Conservation (phyloP, 106 monocot species). For the Allium fistulosum region DNA sequence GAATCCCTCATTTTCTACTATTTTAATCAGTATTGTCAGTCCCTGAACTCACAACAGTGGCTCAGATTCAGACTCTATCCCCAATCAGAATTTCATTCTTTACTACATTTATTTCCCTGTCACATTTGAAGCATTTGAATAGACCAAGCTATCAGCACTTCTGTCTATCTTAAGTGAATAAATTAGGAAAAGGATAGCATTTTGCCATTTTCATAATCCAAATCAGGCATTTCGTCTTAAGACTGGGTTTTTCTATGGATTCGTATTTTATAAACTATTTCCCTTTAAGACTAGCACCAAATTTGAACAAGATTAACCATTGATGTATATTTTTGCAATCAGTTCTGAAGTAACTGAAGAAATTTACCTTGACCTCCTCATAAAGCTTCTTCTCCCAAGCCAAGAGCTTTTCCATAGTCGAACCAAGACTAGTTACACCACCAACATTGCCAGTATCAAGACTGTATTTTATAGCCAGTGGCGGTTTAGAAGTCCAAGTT, state of each 20-base stretch:
- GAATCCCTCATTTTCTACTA: background rate
- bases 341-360: too few species aligned
- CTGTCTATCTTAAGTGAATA: too few species aligned
- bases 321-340: too few species aligned
- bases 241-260: too few species aligned
- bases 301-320: too few species aligned
- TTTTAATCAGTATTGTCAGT: background rate
- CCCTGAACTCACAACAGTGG: background rate
- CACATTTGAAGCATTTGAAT: too few species aligned
- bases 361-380: conserved; percentile 87
- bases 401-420: conserved; percentile 74
- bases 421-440: conserved; percentile 63
- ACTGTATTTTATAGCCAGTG: conserved; percentile 70
- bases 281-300: too few species aligned
- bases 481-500: conserved; percentile 84
- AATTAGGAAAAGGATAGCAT: too few species aligned
- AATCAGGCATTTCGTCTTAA: too few species aligned
- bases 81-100: background rate
- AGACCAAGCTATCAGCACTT: too few species aligned
- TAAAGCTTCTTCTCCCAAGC: conserved; percentile 99
- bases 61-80: background rate
- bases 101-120: background rate
- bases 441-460: conserved; percentile 48
- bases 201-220: too few species aligned
- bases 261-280: too few species aligned